These are phyloP conservation scores for Amanita molliuscula DNA, from an alignment of 768 basidiomycete species.

Conservation along the genomic window DNA sequence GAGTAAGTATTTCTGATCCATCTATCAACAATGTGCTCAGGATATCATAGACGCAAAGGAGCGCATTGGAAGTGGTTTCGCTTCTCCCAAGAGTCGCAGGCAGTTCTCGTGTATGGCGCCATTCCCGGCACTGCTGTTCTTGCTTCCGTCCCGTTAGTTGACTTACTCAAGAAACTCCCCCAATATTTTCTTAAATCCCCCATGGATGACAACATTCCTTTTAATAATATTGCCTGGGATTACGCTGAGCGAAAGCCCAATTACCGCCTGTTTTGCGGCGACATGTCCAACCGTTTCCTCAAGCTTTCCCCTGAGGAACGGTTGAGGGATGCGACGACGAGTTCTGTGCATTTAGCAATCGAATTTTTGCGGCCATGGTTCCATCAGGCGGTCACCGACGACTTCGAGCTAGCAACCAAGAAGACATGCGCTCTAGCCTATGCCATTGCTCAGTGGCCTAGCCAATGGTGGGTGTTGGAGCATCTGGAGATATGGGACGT, in stretches of 20 bases:
- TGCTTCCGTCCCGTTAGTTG: slow-evolving; percentile 57
- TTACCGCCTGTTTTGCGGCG: slow-evolving; percentile 64
- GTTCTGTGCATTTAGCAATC: slow-evolving; percentile 58
- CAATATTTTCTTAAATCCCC: slow-evolving; percentile 46
- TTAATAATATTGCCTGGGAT: slow-evolving; percentile 38
- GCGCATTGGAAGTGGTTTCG: slow-evolving; percentile 73
- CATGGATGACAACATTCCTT: slow-evolving; percentile 12
- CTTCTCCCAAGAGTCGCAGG: slow-evolving; percentile 66
- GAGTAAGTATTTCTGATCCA: slow-evolving; percentile 36
- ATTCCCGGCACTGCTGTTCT: slow-evolving; percentile 59
- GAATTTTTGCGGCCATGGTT: slow-evolving; percentile 66
- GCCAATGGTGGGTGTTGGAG: slow-evolving; percentile 56
- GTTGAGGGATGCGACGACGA: slow-evolving; percentile 55
- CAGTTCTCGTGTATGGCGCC: slow-evolving; percentile 60
- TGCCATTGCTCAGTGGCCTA: slow-evolving; percentile 55
- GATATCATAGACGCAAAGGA: slow-evolving; percentile 34
- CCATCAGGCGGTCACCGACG: slow-evolving; percentile 33
- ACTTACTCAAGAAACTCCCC: slow-evolving; percentile 56
- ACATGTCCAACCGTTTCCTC: slow-evolving; percentile 54
- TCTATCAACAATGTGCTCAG: slow-evolving; percentile 3
- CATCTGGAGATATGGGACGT: slow-evolving; percentile 53
- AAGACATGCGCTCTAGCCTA: slow-evolving; percentile 32
- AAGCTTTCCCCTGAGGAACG: slow-evolving; percentile 43
- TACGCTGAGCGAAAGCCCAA: slow-evolving; percentile 46
- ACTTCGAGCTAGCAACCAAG: slow-evolving; percentile 23